phyloP scores from a whole-genome alignment of 2,329 filamentous ascomycete genomes.

The Diaporthe vexans region DNA sequence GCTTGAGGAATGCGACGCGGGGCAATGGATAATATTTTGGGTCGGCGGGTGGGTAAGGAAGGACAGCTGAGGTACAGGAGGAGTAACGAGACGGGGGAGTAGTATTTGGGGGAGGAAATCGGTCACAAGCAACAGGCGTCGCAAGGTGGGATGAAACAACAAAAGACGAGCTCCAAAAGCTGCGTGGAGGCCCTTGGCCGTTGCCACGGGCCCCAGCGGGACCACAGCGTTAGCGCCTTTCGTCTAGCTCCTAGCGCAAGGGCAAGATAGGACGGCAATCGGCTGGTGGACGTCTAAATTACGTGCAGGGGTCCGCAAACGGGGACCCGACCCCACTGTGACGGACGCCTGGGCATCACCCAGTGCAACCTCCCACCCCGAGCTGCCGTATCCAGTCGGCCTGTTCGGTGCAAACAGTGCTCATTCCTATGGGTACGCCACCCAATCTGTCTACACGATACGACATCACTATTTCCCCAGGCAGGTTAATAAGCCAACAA shows the following conservation, averaged over 20 bases:
- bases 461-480: not conserved
- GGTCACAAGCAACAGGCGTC: constrained; percentile 15
- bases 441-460: not conserved
- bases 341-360: constrained; percentile 1
- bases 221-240: constrained; percentile 28
- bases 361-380: not conserved
- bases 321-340: constrained; percentile 15
- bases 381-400: not conserved
- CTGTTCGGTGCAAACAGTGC: not conserved
- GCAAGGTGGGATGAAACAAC: constrained; percentile 34
- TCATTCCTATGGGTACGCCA: not conserved
- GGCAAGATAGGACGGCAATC: constrained; percentile 24
- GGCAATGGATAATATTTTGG: constrained; percentile 33
- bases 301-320: constrained; percentile 10
- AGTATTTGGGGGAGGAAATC: not conserved
- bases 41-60: constrained; percentile 30
- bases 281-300: constrained; percentile 11
- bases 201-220: constrained; percentile 30
- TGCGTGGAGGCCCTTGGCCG: constrained; percentile 14
- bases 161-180: constrained; percentile 25
- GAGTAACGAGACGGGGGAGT: not conserved
- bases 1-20: constrained; percentile 31
- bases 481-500: not conserved
- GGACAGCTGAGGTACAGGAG: constrained; percentile 1
- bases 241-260: constrained; percentile 11